Evolutionary conservation across 805 yeast genomes (phyloP), one percentile per base, ranked within the genome.

Genomic region (Lipomyces starkeyi): DNA sequence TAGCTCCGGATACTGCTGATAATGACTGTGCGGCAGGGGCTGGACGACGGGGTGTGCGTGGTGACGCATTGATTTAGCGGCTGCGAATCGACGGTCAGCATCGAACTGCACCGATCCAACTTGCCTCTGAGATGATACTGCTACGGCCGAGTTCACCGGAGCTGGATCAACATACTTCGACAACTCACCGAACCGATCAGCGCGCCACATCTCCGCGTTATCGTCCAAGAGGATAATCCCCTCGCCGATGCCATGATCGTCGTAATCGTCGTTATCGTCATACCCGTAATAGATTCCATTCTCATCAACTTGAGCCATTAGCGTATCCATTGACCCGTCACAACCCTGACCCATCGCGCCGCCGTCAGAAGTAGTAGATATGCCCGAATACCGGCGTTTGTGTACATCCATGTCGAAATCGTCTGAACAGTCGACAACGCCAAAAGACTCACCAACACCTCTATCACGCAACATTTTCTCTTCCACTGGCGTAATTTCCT

Each of bases 221-320:
- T 65, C 68, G 40, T 65, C 68, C 32, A 65, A 60, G 27, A 65
- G 37, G 32, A 22, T 20, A 35, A 27, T 40, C 20, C 59, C 43
- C 35, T 61, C 65, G 32, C 64, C 68, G 37, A 65, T 56, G 29
- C 68, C 68, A 22, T 57, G 62, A 47, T 65, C 68, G 22, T 65
- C 68, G 60, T 65, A 65, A 27, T 65, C 59, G 13, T 65, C 68
- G 43, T 57, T 61, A 13, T 61, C 62, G 11, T 34, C 65, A 5
- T 56, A 61, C 25, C 57, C 65, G 43, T 56, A 56, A 5, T 57
- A 52, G 40, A 56, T 49, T 20, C 58, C 65, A 56, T 57, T 49
- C 27, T 47, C 57, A 29, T 62, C 65, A 32, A 59, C 56, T 25
- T 53, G 32, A 22, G 27, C 32, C 27, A 22, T 27, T 17, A 9